Evolutionary conservation across 2,329 filamentous ascomycete genomes (phyloP), one percentile per base, ranked within the genome.

Genomic region (Zasmidium cellare): DNA sequence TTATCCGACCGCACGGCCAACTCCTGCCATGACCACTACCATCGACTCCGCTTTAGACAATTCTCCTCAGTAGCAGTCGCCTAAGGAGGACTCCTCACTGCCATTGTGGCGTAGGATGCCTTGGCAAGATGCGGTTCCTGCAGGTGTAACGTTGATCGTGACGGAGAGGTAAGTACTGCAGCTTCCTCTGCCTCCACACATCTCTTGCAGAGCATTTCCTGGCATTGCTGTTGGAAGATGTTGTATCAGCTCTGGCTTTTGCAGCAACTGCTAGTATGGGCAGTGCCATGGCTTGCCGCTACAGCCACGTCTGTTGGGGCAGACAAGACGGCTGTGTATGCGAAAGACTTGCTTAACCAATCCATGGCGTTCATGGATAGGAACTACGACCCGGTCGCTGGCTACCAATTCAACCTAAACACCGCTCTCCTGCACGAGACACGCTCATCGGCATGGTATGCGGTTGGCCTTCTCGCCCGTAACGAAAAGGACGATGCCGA

Each of bases 381-480:
- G 1, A 80, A 78, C 55, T 86, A 85, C 63, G 84, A 87, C 59
- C 54, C 72, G 1, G 69, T 71, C 1, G 77, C 77, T 5, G 80
- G 80, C 0, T 86, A 86, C 57, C 69, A 86, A 16, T 84, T 83
- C 67, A 72, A 76, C 56, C 72, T 60, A n/a, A 46, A 75, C 2
- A 67, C 75, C 9, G 80, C 82, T 0, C 72, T 84, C 6, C 75
- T 78, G 2, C 83, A 86, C 58, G 82, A 85, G 46, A 86, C 83
- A 0, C 77, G 83, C 53, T 80, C 77, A 46, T 83, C 82, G 0
- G 77, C 77, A 0, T 87, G 84, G 84, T 86, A 87, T 67, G 82
- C 82, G 0, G 74, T 82, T 3, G 84, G 84, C 0, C 74, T 87
- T 2, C 69, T 87, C 20, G 82, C 82, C 14, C 76, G 84, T 1